A percentile compares a stretch with the other conserved stretches of the same genome.
Conservation (phyloP, 169 alveolate species). For the Eimeria brunetti region DNA sequence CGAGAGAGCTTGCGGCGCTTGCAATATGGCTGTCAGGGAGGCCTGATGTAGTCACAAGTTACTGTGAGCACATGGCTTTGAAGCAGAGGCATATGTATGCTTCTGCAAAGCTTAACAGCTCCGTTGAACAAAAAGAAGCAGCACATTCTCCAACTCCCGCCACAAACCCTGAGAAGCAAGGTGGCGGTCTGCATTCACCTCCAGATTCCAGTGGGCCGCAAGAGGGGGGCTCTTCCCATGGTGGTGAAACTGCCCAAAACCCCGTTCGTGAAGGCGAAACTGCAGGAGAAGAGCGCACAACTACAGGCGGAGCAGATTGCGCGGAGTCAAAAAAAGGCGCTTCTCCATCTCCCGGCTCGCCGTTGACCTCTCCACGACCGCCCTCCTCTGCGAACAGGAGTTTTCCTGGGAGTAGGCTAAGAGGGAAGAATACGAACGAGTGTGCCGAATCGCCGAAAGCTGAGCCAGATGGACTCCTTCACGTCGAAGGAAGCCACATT, state of each 20-base stretch:
- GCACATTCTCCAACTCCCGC: background rate
- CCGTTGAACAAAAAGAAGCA: background rate
- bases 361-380: background rate
- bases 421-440: background rate
- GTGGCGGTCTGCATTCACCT: background rate
- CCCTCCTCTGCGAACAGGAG: background rate
- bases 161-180: background rate
- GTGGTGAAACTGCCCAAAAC: background rate
- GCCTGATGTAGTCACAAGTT: slow-evolving; percentile 16
- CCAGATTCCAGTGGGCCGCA: background rate
- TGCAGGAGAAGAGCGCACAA: background rate
- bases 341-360: background rate
- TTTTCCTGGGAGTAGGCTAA: background rate
- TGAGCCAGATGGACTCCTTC: background rate
- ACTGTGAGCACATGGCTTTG: background rate
- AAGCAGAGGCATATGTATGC: background rate
- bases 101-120: background rate
- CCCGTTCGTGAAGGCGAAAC: background rate
- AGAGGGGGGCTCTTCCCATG: background rate
- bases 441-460: background rate
- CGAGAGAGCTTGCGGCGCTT: slow-evolving; percentile 49
- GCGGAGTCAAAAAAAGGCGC: background rate
- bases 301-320: background rate
- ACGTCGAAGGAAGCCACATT: background rate
- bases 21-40: slow-evolving; percentile 63